These are phyloP conservation scores for Neurospora discreta DNA, from an alignment of 495 filamentous ascomycete genomes.

Conservation along the genomic window DNA sequence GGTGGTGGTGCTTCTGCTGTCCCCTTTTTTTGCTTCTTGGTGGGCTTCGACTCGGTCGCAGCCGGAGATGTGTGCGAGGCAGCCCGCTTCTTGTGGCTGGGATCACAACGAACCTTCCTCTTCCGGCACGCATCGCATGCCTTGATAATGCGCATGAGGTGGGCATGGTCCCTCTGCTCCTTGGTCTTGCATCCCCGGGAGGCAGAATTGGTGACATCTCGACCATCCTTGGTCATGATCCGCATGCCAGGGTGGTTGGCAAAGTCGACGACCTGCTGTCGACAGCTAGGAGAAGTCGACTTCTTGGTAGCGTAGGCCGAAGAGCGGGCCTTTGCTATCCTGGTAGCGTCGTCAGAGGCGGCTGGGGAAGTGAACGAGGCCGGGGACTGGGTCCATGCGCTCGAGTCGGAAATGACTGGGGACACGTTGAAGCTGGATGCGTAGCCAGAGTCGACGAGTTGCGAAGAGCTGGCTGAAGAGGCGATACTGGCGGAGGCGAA, in stretches of 20 bases:
- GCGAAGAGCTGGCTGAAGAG: conserved; percentile 27
- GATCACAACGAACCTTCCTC: conserved; percentile 46
- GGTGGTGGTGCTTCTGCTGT: conserved; percentile 12
- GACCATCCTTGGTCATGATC: conserved; percentile 47
- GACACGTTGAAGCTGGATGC: conserved; percentile 33
- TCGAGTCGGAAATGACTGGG: conserved; percentile 27
- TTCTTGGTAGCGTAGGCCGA: conserved; percentile 14
- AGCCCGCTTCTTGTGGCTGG: conserved; percentile 35
- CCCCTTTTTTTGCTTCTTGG: conserved; percentile 29
- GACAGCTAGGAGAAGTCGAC: conserved; percentile 12
- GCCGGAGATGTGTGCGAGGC: conserved; percentile 23
- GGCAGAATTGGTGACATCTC: conserved; percentile 43
- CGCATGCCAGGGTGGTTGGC: conserved; percentile 44
- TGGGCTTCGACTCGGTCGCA: conserved; percentile 19
- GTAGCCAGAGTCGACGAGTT: conserved; percentile 31
- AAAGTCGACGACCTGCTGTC: conserved; percentile 25
- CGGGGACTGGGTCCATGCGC: conserved; percentile 28
- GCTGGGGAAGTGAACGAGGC: conserved; percentile 11
- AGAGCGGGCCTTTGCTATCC: conserved; percentile 4
- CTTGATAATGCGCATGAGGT: conserved; percentile 48
- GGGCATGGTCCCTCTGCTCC: conserved; percentile 49
- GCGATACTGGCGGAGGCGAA: conserved; percentile 21
- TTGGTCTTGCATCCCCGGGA: conserved; percentile 48
- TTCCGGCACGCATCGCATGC: conserved; percentile 43
- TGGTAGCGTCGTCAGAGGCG: conserved; percentile 6